These are phyloP conservation scores for Candida maris DNA, from an alignment of 805 yeast genomes.

Conservation along the genomic window DNA sequence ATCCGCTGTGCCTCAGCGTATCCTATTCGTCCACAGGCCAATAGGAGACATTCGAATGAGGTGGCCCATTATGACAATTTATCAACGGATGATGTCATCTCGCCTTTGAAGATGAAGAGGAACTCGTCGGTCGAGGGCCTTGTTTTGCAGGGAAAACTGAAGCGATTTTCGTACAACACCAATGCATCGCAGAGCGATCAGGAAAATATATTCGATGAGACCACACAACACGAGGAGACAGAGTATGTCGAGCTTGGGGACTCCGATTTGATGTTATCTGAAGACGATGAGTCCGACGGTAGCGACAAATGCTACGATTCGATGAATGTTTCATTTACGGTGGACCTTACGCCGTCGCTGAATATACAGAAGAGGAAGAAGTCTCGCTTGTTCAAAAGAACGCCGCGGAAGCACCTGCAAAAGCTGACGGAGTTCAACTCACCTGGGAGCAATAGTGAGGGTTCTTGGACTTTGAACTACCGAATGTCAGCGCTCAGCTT, in stretches of 20 bases:
- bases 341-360: slow-evolving; percentile 26
- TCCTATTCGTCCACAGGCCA: slow-evolving; percentile 25
- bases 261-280: slow-evolving; percentile 22
- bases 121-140: slow-evolving; percentile 12
- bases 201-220: slow-evolving; percentile 18
- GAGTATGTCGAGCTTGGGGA: slow-evolving; percentile 30
- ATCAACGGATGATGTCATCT: not conserved
- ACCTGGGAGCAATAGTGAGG: slow-evolving; percentile 10
- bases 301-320: slow-evolving; percentile 22
- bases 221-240: slow-evolving; percentile 21
- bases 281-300: slow-evolving; percentile 17
- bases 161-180: slow-evolving; percentile 18
- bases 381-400: slow-evolving; percentile 23
- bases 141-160: slow-evolving; percentile 5
- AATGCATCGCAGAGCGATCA: slow-evolving; percentile 17
- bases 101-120: slow-evolving; percentile 4
- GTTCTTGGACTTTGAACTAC: slow-evolving; percentile 1
- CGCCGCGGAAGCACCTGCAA: slow-evolving; percentile 25
- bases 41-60: slow-evolving; percentile 4
- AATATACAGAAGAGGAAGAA: slow-evolving; percentile 23
- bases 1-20: slow-evolving; percentile 32
- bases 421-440: slow-evolving; percentile 23
- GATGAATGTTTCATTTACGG: slow-evolving; percentile 28
- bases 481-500: slow-evolving; percentile 19
- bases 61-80: slow-evolving; percentile 2